phyloP scores from a whole-genome alignment of 371 early-diverging fungal species.

The Rhizopus sp. region DNA sequence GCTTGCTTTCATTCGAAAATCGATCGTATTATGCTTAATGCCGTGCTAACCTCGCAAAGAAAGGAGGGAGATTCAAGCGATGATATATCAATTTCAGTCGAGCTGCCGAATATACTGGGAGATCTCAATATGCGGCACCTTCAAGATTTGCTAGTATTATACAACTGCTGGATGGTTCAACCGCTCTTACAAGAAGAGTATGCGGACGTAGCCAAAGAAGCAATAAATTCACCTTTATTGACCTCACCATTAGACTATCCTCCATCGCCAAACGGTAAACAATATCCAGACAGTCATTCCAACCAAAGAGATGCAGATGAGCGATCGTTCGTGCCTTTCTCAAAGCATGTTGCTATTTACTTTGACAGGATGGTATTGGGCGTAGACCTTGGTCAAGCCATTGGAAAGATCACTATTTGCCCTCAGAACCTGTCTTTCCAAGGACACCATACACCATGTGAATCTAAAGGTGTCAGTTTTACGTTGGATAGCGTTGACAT shows the following conservation, averaged over 20 bases:
- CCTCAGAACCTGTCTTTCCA: slow-evolving; percentile 51
- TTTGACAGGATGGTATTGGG: slow-evolving; percentile 56
- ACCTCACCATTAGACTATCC: too few species aligned
- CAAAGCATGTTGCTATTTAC: slow-evolving; percentile 54
- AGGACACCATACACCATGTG: slow-evolving; percentile 49
- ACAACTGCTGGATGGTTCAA: slow-evolving; percentile 67
- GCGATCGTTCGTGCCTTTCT: slow-evolving; percentile 36
- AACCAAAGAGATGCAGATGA: not conserved
- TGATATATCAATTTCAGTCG: slow-evolving; percentile 62
- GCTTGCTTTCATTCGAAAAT: slow-evolving; percentile 70
- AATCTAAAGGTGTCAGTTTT: slow-evolving; percentile 42
- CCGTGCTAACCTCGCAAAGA: slow-evolving; percentile 55
- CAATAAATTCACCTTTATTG: too few species aligned
- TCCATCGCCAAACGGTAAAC: not conserved
- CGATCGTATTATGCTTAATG: slow-evolving; percentile 61
- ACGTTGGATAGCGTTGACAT: slow-evolving; percentile 48
- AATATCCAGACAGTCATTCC: not conserved
- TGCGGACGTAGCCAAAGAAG: not conserved
- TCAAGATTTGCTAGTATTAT: slow-evolving; percentile 74
- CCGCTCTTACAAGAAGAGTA: slow-evolving; percentile 1
- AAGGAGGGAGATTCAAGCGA: slow-evolving; percentile 36
- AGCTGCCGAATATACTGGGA: slow-evolving; percentile 55
- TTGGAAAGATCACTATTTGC: slow-evolving; percentile 63
- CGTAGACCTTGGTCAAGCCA: slow-evolving; percentile 76
- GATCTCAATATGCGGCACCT: slow-evolving; percentile 77